These are phyloP conservation scores for Pythium myriotylum DNA, from an alignment of 352 stramenopile genomes.

Conservation along the genomic window DNA sequence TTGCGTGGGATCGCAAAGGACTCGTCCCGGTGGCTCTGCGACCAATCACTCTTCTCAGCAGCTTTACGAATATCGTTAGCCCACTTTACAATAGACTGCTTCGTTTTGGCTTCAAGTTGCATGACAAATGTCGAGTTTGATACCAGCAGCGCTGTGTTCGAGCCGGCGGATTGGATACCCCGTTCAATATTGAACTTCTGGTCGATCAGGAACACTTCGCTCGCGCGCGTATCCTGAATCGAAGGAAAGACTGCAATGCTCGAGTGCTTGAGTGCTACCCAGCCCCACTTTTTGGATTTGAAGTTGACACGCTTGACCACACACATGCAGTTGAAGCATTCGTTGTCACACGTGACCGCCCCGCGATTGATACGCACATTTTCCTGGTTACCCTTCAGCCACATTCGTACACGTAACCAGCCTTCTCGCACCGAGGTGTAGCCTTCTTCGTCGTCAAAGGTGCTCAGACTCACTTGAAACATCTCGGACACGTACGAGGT, in stretches of 20 bases:
- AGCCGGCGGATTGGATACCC: conserved; percentile 76
- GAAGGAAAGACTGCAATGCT: conserved; percentile 82
- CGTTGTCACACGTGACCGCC: conserved; percentile 79
- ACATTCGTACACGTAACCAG: conserved; percentile 82
- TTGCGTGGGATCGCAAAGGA: conserved; percentile 80
- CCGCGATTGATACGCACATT: conserved; percentile 85
- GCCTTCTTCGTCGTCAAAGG: conserved; percentile 83
- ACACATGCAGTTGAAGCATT: conserved; percentile 91
- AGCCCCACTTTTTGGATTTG: conserved; percentile 79
- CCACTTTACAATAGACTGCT: conserved; percentile 81
- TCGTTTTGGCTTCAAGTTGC: conserved; percentile 80
- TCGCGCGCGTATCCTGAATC: conserved; percentile 67
- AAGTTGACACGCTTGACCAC: conserved; percentile 86
- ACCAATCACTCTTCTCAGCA: conserved; percentile 72
- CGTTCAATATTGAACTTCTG: conserved; percentile 82
- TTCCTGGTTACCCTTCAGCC: conserved; percentile 84
- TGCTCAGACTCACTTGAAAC: conserved; percentile 85
- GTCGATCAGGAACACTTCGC: conserved; percentile 81
- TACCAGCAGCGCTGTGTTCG: conserved; percentile 74
- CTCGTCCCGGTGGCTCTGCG: conserved; percentile 75
- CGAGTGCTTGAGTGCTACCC: conserved; percentile 82
- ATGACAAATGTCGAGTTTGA: conserved; percentile 87
- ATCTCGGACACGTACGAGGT: conserved; percentile 75
- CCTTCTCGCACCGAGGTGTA: conserved; percentile 80
- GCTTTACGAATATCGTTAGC: conserved; percentile 81